Conservation (phyloP, 2,329 filamentous ascomycete species). For the Helotiales sp. region DNA sequence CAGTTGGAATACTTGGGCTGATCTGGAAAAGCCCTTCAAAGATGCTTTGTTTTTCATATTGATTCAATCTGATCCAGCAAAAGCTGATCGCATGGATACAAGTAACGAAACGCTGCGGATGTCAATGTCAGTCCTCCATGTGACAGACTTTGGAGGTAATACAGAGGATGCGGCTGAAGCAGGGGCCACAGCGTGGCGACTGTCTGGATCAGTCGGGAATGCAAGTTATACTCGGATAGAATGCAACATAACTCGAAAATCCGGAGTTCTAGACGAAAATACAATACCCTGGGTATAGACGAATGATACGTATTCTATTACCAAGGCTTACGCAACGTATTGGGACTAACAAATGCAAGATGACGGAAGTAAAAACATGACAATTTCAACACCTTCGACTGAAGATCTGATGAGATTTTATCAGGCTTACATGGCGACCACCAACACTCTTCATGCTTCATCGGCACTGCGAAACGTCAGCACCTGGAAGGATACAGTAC, state of each 20-base stretch:
- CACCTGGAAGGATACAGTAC: not conserved
- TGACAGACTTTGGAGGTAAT: not conserved
- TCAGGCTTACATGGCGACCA: not conserved
- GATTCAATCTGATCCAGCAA: not conserved
- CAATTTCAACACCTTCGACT: not conserved
- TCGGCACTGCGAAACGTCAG: not conserved
- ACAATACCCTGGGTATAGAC: not conserved
- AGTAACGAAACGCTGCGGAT: not conserved
- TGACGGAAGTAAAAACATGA: not conserved
- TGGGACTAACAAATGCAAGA: not conserved
- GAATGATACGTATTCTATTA: not conserved
- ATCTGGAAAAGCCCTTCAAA: not conserved
- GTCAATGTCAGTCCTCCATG: not conserved
- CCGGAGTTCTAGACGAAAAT: not conserved
- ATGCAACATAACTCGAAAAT: not conserved
- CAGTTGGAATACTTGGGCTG: not conserved
- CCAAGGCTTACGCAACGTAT: not conserved
- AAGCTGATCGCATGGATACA: not conserved
- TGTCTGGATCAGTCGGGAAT: not conserved
- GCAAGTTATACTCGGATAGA: not conserved
- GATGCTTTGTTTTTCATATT: not conserved
- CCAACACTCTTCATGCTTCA: not conserved
- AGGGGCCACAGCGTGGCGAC: not conserved
- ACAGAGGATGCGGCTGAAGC: not conserved
- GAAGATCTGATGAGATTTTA: not conserved